These are phyloP conservation scores for Abortiporus biennis DNA, from an alignment of 1,284 basidiomycete genomes.

Conservation along the genomic window DNA sequence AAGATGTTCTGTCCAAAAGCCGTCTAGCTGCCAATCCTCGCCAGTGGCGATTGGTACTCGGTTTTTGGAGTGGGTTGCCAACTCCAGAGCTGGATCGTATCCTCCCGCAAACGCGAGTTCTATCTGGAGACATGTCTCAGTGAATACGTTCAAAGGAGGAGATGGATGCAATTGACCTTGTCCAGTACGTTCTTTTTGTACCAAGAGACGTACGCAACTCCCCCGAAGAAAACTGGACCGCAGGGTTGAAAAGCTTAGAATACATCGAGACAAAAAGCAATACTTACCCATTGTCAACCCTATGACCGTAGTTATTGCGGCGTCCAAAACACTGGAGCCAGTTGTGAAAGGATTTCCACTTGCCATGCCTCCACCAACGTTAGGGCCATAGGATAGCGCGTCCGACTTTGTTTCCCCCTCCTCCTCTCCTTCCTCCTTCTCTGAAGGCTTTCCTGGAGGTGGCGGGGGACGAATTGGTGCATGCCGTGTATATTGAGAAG, in stretches of 20 bases:
- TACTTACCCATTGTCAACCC: slow-evolving; percentile 53
- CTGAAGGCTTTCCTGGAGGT: neutral
- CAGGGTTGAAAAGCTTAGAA: neutral
- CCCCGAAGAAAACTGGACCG: slow-evolving; percentile 60
- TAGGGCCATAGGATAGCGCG: neutral
- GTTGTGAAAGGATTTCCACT: slow-evolving; percentile 12
- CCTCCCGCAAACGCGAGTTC: slow-evolving; percentile 59
- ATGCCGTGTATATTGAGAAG: neutral
- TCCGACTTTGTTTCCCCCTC: neutral
- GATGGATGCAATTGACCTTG: slow-evolving; percentile 41
- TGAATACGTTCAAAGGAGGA: neutral
- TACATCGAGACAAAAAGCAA: neutral
- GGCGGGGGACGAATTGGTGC: neutral
- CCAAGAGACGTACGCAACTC: slow-evolving; percentile 68
- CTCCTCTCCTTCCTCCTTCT: neutral
- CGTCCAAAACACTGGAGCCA: slow-evolving; percentile 32
- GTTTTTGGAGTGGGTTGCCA: slow-evolving; percentile 42
- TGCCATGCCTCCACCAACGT: neutral
- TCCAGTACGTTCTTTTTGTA: slow-evolving; percentile 78
- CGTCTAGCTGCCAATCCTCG: slow-evolving; percentile 36
- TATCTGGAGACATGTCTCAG: slow-evolving; percentile 32
- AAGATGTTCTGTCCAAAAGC: slow-evolving; percentile 53
- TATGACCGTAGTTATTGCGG: slow-evolving; percentile 51
- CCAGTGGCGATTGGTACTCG: slow-evolving; percentile 17
- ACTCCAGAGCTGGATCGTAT: slow-evolving; percentile 76